Base-by-base conservation (phyloP, 2,329 filamentous ascomycete species). In the Colletotrichum spinosum region DNA sequence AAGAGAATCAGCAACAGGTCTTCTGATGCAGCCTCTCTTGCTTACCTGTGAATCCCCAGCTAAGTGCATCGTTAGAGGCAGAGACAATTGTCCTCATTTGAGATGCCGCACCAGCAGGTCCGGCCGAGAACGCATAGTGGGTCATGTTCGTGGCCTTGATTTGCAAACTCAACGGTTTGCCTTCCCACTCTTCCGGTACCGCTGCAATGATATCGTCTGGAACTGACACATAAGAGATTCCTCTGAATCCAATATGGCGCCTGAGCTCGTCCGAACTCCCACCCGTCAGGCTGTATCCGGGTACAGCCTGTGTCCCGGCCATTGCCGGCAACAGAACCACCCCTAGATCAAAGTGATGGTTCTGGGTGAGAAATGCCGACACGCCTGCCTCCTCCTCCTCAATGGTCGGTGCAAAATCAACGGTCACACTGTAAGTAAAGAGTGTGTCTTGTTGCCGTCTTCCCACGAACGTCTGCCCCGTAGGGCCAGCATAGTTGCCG, bases 371-470 rank as follows among this genome's bases (percentile, higher is more conserved):
- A 72, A 88, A 88, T 0, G 81, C 76, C 0, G 81, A 82, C 7
- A 88, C 76, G 2, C 86, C 86, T 2, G 83, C 82, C 72, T 88
- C 85, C 60, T 85, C 80, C 0, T 79, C 78, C 0, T 70, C 49
- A 0, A 58, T 60, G 0, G 71, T 71, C 0, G 84, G 81, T 0
- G 69, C 59, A 68, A 83, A 87, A 8, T 77, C 73, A 1, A 88
- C 51, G 60, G 83, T 76, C 6, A 84, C 79, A 58, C 75, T 78
- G 70, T 79, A 88, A 0, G 76, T 81, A 71, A 88, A 88, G 0
- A 86, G 73, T 0, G 84, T 84, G 67, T 88, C 81, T 9, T 83
- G 83, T 70, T 89, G 86, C 4, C 85, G 78, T 4, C 84, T 79
- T 0, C 81, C 83, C 17, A 89, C 76, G 55, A 89, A 86, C 15